Evolutionary conservation across 202 grass and related monocot genomes (phyloP), one percentile per base, ranked within the genome.

Genomic region (Panicum hallii): DNA sequence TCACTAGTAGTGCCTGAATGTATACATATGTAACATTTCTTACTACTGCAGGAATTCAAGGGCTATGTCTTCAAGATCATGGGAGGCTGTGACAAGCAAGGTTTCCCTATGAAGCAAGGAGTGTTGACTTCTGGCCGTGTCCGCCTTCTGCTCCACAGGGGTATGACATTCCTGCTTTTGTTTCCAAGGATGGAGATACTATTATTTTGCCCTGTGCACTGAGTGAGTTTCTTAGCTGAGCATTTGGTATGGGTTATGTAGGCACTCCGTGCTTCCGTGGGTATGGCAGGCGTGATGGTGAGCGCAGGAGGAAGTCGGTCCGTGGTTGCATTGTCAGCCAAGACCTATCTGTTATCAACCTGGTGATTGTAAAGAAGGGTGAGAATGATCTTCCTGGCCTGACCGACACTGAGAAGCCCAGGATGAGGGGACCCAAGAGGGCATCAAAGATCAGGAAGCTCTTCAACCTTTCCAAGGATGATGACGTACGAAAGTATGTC

Each of bases 61-160:
- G 92, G 92, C 36, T 96, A 96, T 11, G 87, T 93, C 2, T 96
- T 96, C 79, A 96, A 96, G 75, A 93, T 96, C 46, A 93, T 93
- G 91, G 91, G 94, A 16, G 94, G 94, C 0, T 96, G 94, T 36
- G 94, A 96, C 65, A 91, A 91, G 65, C 89, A 94, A 85, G 92
- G 87, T 4, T 94, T 94, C 75, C 89, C 89, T 0, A 92, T 94
- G 92, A 94, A 94, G 81, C 92, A 94, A 75, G 92, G 89, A 70
- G 92, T 94, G 0, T 58, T 82, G 2, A 85, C 84, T 32, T 19
- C 87, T 79, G 92, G 92, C 1, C 89, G 84, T 83, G 89, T 94
- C 6, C 89, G 87, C 15, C 84, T 91, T 75, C 84, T 94, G 32
- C 84, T 91, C 53, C 89, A 94, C 72, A 91, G 89, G 82, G 92